phyloP scores from a whole-genome alignment of 2,329 filamentous ascomycete genomes.

The Alternaria sp. region DNA sequence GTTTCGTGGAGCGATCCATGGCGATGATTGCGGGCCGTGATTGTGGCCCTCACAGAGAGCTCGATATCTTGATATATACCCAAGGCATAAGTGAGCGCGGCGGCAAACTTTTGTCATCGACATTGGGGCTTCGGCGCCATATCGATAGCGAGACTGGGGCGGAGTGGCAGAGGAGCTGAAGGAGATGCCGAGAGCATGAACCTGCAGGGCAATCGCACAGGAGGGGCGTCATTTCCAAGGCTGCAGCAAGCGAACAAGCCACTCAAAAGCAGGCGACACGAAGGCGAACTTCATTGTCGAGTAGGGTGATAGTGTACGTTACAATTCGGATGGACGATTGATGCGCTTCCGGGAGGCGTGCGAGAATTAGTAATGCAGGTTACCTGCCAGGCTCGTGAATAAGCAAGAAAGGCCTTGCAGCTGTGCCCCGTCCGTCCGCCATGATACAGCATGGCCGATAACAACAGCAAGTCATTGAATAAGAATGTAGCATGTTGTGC shows the following conservation, averaged over 20 bases:
- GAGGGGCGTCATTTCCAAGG: constrained; percentile 3
- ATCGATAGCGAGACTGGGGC: constrained; percentile 1
- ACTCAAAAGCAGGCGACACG: constrained; percentile 1
- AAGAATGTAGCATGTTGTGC: not conserved
- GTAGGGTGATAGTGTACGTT: constrained; percentile 9
- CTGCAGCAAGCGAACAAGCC: constrained; percentile 9
- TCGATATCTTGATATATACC: constrained; percentile 3
- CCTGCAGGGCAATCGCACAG: constrained; percentile 7
- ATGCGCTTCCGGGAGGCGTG: constrained; percentile 9
- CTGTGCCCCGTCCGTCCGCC: not conserved
- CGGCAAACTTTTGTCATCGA: constrained; percentile 13
- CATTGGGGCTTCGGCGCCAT: constrained; percentile 1
- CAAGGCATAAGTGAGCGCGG: not conserved
- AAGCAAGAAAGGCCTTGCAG: constrained; percentile 6
- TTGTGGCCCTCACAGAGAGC: not conserved
- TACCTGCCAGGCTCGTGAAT: constrained; percentile 6
- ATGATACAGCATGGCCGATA: not conserved
- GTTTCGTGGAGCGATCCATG: constrained; percentile 35
- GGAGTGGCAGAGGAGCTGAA: constrained; percentile 9
- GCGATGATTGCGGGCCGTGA: not conserved
- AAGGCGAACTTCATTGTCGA: constrained; percentile 1
- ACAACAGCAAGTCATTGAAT: not conserved
- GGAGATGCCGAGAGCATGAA: constrained; percentile 3
- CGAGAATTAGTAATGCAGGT: constrained; percentile 19
- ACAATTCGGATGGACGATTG: constrained; percentile 1